Evolutionary conservation across 169 alveolate genomes (phyloP), one percentile per base, ranked within the genome.

Genomic region (Plasmodium fragile): DNA sequence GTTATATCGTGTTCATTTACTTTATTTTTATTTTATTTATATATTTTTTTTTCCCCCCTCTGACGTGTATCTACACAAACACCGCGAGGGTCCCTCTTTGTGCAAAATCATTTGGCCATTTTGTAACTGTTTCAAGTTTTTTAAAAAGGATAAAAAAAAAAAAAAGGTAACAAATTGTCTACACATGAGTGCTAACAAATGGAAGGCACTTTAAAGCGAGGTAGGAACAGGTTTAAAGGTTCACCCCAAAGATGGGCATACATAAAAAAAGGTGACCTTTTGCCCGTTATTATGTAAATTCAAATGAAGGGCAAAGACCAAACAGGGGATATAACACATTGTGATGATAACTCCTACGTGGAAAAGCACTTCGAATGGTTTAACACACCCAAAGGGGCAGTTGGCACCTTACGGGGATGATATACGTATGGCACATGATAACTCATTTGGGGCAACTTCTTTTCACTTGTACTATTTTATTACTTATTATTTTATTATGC

Each of bases 261-360:
- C 75, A 65, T 65, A 65, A 65, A 65, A 22, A 65, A 65, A 65
- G 36, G 75, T 65, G 75, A 65, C 39, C 36, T 36, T 65, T 65
- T 16, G 7, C 30, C 30, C 75, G 75, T 6, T 36, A n/a, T 28
- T 28, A 22, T 36, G 75, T 65, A 65, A 65, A 65, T 65, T 25
- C 41, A 18, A 28, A 65, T 49, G 4, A n/a, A 28, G 75, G 18
- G 36, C 4, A 22, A 18, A 65, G 36, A 65, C 41, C 30, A 65
- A 25, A 10, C n/a, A 65, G 18, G 36, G 30, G 41, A n/a, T 65
- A 22, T 25, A 28, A 65, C 75, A 49, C 59, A 49, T 3, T 13
- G 59, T 11, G 22, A 49, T 49, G 22, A 49, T 11, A 49, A 49
- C 11, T 11, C 59, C 59, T 16, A 49, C 59, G 22, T 49, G 22